phyloP scores from a whole-genome alignment of 225 moss, liverwort and hornwort genomes.

The Marchantia paleacea region DNA sequence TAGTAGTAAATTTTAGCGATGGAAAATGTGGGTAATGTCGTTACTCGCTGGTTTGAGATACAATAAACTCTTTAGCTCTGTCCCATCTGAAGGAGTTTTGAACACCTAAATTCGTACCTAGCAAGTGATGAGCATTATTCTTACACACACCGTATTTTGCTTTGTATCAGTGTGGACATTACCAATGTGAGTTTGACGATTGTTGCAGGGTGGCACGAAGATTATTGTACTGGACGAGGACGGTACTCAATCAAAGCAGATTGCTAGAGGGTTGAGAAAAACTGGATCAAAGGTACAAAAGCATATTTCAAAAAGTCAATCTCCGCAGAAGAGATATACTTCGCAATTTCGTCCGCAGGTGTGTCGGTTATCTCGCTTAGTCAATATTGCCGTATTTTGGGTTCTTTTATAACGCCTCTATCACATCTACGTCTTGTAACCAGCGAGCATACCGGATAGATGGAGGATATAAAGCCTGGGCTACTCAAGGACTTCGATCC shows the following conservation, averaged over 20 bases:
- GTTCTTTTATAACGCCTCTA: too few relatives aligned
- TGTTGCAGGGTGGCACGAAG: constrained; percentile 60
- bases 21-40: too few relatives aligned
- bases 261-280: constrained; percentile 72
- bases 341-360: neutral
- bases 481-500: constrained; percentile 65
- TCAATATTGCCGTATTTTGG: too few relatives aligned
- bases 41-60: too few relatives aligned
- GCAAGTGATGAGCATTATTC: too few relatives aligned
- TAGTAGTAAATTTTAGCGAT: too few relatives aligned
- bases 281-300: constrained; percentile 63
- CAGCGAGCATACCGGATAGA: constrained; percentile 75
- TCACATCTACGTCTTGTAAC: neutral
- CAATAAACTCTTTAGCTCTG: too few relatives aligned
- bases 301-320: neutral
- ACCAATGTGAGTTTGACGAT: neutral
- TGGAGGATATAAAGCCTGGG: constrained; percentile 88
- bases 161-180: neutral
- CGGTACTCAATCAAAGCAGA: constrained; percentile 70
- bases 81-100: too few relatives aligned
- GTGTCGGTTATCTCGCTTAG: neutral
- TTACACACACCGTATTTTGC: too few relatives aligned
- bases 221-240: constrained; percentile 85
- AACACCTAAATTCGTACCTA: too few relatives aligned
- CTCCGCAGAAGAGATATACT: neutral